Conservation (phyloP, 192 early-diverging fungal genomes). For the Coemansia sp. region DNA sequence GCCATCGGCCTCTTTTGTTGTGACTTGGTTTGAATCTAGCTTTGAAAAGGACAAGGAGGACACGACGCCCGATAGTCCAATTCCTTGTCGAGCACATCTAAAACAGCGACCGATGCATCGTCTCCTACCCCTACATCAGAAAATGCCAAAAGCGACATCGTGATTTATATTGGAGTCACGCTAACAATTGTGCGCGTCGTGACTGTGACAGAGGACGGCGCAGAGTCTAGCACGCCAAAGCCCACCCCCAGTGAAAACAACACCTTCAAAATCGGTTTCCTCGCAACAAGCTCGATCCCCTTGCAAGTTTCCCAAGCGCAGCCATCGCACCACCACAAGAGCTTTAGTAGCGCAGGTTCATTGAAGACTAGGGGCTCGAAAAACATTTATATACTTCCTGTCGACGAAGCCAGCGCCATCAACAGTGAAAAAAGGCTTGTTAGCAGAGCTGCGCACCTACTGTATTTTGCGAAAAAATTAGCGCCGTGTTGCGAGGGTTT, state of each 20-base stretch:
- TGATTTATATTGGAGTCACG: background rate
- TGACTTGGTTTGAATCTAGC: background rate
- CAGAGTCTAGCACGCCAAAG: background rate
- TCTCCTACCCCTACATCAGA: background rate
- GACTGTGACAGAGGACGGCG: background rate
- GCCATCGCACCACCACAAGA: background rate
- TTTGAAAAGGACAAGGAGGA: background rate
- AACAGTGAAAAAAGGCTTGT: background rate
- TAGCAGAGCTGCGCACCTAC: background rate
- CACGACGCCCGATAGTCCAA: too few relatives aligned
- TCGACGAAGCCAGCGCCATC: slow-evolving; percentile 11
- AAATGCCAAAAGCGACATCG: background rate
- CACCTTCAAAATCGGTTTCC: background rate
- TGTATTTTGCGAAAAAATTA: too few relatives aligned
- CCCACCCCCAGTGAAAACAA: background rate
- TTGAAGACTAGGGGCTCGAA: background rate
- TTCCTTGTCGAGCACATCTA: background rate
- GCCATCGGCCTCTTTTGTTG: background rate
- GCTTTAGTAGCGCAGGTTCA: background rate
- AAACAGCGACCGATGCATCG: background rate
- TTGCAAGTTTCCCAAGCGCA: background rate
- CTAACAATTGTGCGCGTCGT: background rate
- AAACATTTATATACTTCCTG: background rate
- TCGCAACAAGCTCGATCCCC: background rate
- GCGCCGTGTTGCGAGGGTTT: too few relatives aligned